Evolutionary conservation across 73 alveolate genomes (phyloP).

Genomic region (Paramecium primaurelia): DNA sequence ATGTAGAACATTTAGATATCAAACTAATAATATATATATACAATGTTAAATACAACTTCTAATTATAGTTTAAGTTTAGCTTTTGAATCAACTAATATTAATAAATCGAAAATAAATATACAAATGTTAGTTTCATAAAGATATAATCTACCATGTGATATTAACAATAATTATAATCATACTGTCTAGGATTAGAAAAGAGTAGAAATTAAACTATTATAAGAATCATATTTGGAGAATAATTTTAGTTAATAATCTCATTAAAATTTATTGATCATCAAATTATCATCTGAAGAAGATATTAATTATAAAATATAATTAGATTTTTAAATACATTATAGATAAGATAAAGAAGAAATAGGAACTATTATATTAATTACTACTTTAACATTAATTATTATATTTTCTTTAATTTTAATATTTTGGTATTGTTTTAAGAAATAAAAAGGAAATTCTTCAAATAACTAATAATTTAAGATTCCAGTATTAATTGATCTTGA

Average conservation of each 20-base stretch:
- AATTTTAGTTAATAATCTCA: background rate
- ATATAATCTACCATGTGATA: background rate
- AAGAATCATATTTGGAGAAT: background rate
- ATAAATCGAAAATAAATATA: background rate
- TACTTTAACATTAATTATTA: background rate
- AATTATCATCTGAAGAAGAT: background rate
- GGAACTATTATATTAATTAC: background rate
- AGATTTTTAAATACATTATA: background rate
- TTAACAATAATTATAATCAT: background rate
- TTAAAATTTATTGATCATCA: background rate
- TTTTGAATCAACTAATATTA: background rate
- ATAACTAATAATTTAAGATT: background rate
- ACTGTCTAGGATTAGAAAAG: background rate
- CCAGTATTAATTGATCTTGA: background rate
- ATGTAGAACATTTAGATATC: background rate
- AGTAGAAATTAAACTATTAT: background rate
- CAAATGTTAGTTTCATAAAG: background rate
- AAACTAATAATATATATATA: background rate
- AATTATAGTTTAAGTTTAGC: background rate
- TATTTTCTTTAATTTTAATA: background rate
- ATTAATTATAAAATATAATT: background rate
- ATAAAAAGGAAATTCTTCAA: background rate
- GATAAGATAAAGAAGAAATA: background rate
- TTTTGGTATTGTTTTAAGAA: background rate
- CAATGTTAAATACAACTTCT: background rate